Percentiles rank a stretch among this genome's conserved stretches.
phyloP scores from a whole-genome alignment of 768 basidiomycete species.

The Antrodiella citrinella region DNA sequence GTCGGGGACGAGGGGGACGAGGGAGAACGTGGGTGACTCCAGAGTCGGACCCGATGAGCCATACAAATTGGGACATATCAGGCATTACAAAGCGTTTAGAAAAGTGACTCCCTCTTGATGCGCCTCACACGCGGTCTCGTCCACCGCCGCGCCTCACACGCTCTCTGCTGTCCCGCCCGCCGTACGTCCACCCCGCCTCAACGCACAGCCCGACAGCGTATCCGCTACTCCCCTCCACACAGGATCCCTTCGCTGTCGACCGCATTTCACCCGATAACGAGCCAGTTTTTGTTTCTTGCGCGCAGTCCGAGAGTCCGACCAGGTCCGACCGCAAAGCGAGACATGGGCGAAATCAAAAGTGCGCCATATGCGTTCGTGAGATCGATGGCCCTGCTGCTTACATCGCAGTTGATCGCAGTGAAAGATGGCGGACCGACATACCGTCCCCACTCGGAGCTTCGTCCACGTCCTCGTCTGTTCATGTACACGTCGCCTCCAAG shows the following conservation, averaged over 20 bases:
- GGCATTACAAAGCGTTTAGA: not conserved
- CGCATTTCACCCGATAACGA: too few species aligned
- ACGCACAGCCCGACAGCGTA: too few species aligned
- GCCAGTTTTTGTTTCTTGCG: too few species aligned
- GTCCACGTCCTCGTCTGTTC: not conserved
- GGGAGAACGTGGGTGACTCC: not conserved
- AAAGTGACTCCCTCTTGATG: not conserved
- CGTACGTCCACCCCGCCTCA: not conserved
- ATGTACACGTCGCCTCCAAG: not conserved
- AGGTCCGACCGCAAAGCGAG: not conserved
- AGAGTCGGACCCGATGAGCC: not conserved
- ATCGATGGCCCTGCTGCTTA: not conserved
- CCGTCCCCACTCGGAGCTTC: too few species aligned
- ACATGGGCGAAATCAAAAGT: not conserved
- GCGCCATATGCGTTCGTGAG: not conserved
- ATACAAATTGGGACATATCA: not conserved
- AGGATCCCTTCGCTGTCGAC: too few species aligned
- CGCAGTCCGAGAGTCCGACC: too few species aligned
- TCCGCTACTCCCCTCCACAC: too few species aligned
- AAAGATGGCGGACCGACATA: not conserved
- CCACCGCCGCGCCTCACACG: not conserved
- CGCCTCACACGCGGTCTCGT: not conserved
- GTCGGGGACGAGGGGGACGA: not conserved
- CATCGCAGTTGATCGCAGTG: not conserved
- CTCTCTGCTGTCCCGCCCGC: not conserved